Percentiles rank a stretch among this genome's conserved stretches.
Conservation (phyloP, 2,329 filamentous ascomycete genomes). For the Pyrenophora seminiperda region DNA sequence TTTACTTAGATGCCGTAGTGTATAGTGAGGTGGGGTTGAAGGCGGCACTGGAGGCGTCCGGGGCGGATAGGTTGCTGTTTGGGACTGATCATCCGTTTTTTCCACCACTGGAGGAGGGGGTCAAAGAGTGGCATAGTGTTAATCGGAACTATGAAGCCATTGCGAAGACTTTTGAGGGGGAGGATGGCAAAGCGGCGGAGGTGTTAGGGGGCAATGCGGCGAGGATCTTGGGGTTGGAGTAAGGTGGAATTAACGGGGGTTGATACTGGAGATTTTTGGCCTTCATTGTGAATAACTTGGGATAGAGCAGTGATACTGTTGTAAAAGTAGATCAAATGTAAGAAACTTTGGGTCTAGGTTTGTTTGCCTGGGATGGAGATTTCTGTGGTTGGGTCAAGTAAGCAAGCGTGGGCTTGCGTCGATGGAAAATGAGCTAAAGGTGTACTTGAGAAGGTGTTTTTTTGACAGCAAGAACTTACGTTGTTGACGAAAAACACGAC, state of each 20-base stretch:
- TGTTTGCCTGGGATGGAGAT: too few relatives aligned
- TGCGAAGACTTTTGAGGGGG: conserved; percentile 55
- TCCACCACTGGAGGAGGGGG: conserved; percentile 69
- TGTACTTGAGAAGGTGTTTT: too few relatives aligned
- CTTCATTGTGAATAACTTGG: too few relatives aligned
- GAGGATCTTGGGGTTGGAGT: conserved; percentile 52
- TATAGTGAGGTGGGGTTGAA: conserved; percentile 76
- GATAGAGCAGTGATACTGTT: too few relatives aligned
- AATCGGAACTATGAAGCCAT: conserved; percentile 63
- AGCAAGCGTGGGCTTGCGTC: too few relatives aligned
- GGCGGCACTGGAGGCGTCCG: conserved; percentile 70
- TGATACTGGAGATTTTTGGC: too few relatives aligned
- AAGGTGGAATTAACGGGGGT: neutral
- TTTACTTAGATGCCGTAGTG: conserved; percentile 86
- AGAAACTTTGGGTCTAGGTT: too few relatives aligned
- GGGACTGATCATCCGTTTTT: conserved; percentile 85
- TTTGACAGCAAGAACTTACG: too few relatives aligned
- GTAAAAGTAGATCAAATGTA: too few relatives aligned
- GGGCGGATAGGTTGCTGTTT: conserved; percentile 74
- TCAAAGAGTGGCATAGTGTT: conserved; percentile 73
- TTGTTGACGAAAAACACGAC: too few relatives aligned
- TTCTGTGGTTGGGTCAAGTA: too few relatives aligned
- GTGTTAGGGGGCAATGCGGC: conserved; percentile 67
- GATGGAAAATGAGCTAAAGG: too few relatives aligned
- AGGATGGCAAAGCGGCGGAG: conserved; percentile 54